A percentile compares a stretch with the other conserved stretches of the same genome.
Evolutionary conservation across 768 basidiomycete genomes (phyloP).

Genomic region (Paxillus ammoniavirescens): DNA sequence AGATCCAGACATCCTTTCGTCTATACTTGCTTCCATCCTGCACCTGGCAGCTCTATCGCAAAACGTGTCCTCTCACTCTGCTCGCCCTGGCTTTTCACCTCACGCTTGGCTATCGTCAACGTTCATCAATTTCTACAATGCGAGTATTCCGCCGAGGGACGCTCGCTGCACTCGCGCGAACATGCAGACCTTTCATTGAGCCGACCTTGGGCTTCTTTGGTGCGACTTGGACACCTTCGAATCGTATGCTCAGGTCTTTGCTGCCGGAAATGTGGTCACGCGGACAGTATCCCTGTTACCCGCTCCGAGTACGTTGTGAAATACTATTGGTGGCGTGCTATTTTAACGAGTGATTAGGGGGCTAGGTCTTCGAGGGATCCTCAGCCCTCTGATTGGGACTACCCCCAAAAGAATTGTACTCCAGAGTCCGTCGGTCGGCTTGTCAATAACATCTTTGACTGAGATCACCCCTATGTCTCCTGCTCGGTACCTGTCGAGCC

Average conservation of each 20-base stretch:
- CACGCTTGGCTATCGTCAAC: not conserved
- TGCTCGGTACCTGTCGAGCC: not conserved
- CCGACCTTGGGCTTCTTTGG: constrained; percentile 14
- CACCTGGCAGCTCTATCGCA: not conserved
- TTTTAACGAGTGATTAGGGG: not conserved
- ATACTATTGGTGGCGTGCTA: not conserved
- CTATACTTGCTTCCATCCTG: not conserved
- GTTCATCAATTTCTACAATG: not conserved
- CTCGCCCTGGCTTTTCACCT: not conserved
- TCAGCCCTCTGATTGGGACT: not conserved
- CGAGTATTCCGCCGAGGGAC: not conserved
- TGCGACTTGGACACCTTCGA: constrained; percentile 6
- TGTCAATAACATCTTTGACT: not conserved
- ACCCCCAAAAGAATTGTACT: not conserved
- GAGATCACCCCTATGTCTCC: not conserved
- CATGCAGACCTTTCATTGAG: constrained; percentile 13
- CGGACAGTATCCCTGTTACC: not conserved
- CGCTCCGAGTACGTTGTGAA: not conserved
- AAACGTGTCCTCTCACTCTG: not conserved
- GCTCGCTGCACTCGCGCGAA: constrained; percentile 10
- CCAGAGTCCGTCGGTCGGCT: not conserved
- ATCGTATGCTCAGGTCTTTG: constrained; percentile 8
- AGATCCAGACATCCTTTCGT: not conserved
- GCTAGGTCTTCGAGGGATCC: not conserved
- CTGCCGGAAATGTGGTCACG: not conserved